Base-by-base conservation (phyloP, 2,329 filamentous ascomycete species). In the Fragosphaeria purpurea region DNA sequence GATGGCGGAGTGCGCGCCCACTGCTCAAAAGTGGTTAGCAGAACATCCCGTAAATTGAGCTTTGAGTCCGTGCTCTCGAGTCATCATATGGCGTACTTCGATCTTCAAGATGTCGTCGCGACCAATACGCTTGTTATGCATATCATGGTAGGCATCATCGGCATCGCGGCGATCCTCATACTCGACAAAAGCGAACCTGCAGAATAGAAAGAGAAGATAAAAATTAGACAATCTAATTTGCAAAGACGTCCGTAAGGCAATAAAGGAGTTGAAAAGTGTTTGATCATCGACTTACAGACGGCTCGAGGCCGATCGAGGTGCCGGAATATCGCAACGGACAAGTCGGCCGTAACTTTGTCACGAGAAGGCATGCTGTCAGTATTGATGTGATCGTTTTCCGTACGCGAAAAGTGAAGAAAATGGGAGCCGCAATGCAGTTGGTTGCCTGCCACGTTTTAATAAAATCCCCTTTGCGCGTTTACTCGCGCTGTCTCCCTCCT, bases 101-200 rank as follows among this genome's bases (percentile, higher is more conserved):
- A 98, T 97, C 75, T 98, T 98, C 72, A 98, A 68, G 53, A 95
- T 74, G 63, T 98, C 93, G 65, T 98, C 93, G 56, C 91, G 85
- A 45, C 89, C 90, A 61, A 98, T 89, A 59, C 91, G 88, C 81
- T 96, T 96, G 76, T 97, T 97, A 67, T 98, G 93, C 93, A 98
- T 98, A 74, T 98, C 93, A 69, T 98, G 88, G 67, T 98, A 98
- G 45, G 93, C 93, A 73, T 98, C 93, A 69, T 98, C 93, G 57
- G 93, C 90, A 76, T 98, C 93, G 61, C 93, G 90, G 62, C 91
- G 88, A 69, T 90, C 94, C 75, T 98, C 93, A 70, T 98, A 98
- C 72, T 98, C 93, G 58, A 98, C 93, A 68, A 98, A 98, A 39
- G 93, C 93, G 68, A 98, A 98, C 60, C 93, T 83, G 32, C 1